phyloP scores from a whole-genome alignment of 176 grass and related monocot species.

The Carex parvula region DNA sequence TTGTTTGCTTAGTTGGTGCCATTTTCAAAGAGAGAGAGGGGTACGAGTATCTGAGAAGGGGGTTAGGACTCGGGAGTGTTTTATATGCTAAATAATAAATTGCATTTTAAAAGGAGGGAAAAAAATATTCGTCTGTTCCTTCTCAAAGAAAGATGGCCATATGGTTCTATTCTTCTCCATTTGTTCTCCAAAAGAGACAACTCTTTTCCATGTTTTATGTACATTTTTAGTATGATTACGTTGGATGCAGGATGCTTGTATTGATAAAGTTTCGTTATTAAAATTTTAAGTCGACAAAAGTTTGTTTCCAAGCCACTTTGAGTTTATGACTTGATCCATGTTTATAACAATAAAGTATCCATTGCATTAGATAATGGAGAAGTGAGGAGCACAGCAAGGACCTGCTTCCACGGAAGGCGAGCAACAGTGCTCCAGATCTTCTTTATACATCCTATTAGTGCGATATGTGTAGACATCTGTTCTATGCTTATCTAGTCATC shows the following conservation, averaged over 20 bases:
- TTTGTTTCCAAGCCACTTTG: too few species aligned
- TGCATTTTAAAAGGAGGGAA: conserved; percentile 19
- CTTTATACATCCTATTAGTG: too few species aligned
- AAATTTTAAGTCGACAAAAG: too few species aligned
- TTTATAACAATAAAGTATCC: not conserved
- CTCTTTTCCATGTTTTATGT: too few species aligned
- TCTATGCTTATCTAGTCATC: too few species aligned
- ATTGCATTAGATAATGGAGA: not conserved
- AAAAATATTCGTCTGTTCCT: conserved; percentile 3
- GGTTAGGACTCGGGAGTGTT: not conserved
- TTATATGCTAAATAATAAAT: not conserved
- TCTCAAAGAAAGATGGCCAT: not conserved
- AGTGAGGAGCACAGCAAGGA: not conserved
- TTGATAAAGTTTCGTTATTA: too few species aligned
- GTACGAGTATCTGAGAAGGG: not conserved
- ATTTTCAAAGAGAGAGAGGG: conserved; percentile 11
- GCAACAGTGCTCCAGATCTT: too few species aligned
- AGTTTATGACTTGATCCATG: too few species aligned
- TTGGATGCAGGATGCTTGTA: too few species aligned
- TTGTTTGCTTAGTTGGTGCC: conserved; percentile 14
- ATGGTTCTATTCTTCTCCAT: not conserved
- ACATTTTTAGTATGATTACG: too few species aligned
- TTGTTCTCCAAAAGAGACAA: not conserved
- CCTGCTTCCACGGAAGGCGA: not conserved
- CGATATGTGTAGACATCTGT: too few species aligned